Conservation (phyloP, 306 rosid genomes). For the Vicia faba region DNA sequence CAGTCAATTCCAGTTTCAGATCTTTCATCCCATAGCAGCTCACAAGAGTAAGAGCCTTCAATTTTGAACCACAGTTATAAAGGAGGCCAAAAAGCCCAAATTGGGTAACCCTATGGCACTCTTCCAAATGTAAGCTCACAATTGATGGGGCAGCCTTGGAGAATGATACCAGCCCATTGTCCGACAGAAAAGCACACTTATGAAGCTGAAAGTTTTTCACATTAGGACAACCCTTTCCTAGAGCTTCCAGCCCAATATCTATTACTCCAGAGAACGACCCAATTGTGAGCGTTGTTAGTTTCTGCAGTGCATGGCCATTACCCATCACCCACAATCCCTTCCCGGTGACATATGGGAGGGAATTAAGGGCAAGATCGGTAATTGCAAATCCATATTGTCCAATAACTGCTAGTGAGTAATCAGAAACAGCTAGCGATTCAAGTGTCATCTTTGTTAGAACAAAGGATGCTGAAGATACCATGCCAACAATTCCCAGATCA, state of each 20-base stretch:
- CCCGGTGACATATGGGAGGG: conserved; percentile 69
- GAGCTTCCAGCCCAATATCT: conserved; percentile 70
- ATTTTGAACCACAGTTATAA: conserved; percentile 62
- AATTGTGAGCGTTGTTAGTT: conserved; percentile 67
- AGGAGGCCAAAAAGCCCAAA: conserved; percentile 70
- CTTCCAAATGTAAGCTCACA: conserved; percentile 80
- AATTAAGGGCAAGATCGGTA: conserved; percentile 62
- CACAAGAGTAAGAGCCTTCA: conserved; percentile 68
- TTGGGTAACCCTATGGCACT: conserved; percentile 93
- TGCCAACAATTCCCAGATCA: conserved; percentile 75
- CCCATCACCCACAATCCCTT: conserved; percentile 98
- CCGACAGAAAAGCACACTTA: conserved; percentile 69
- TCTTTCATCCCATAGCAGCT: conserved; percentile 86
- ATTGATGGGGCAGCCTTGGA: conserved; percentile 68
- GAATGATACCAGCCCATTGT: conserved; percentile 74
- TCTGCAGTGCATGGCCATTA: conserved; percentile 81
- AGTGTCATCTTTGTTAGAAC: conserved; percentile 71
- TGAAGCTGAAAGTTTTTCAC: conserved; percentile 60
- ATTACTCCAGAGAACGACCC: conserved; percentile 74
- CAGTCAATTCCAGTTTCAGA: conserved; percentile 49
- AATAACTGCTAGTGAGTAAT: conserved; percentile 85
- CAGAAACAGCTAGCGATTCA: conserved; percentile 71
- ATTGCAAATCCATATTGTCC: conserved; percentile 82
- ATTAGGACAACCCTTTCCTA: conserved; percentile 91
- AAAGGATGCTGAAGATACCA: conserved; percentile 59